Conservation (phyloP, 345 rosid genomes). For the Populus alba region DNA sequence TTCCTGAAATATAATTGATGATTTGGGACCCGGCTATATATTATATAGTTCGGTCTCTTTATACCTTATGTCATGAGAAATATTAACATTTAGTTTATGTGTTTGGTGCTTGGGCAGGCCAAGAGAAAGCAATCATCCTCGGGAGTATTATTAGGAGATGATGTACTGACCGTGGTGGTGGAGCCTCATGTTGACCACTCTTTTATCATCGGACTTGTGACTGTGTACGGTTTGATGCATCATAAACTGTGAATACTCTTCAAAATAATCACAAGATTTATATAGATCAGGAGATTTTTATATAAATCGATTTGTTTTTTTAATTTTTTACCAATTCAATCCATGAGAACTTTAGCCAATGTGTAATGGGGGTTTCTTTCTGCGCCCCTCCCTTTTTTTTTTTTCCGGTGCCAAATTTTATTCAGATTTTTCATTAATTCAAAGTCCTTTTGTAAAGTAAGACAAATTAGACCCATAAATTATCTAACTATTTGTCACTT, state of each 20-base stretch:
- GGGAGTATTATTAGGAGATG: constrained; percentile 39
- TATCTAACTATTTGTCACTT: neutral
- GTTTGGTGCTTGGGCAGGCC: constrained; percentile 17
- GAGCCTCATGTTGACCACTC: constrained; percentile 33
- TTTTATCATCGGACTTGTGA: constrained; percentile 32
- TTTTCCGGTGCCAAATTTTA: no score
- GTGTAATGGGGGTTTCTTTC: no score
- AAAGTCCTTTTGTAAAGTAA: neutral
- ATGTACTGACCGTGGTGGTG: constrained; percentile 41
- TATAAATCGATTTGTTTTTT: no score
- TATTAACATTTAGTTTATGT: neutral
- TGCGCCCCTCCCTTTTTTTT: no score
- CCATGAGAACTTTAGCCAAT: neutral
- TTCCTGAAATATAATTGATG: neutral
- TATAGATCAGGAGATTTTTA: no score
- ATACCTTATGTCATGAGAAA: neutral
- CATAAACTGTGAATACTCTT: constrained; percentile 17
- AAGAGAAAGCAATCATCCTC: constrained; percentile 33
- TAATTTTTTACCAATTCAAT: neutral
- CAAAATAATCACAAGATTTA: neutral
- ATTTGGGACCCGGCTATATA: neutral
- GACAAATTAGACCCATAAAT: neutral
- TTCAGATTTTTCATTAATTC: neutral
- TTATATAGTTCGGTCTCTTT: neutral
- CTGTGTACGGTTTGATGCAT: constrained; percentile 37